Conservation (phyloP, 176 grass and related monocot species). For the Oryza glumipatula region DNA sequence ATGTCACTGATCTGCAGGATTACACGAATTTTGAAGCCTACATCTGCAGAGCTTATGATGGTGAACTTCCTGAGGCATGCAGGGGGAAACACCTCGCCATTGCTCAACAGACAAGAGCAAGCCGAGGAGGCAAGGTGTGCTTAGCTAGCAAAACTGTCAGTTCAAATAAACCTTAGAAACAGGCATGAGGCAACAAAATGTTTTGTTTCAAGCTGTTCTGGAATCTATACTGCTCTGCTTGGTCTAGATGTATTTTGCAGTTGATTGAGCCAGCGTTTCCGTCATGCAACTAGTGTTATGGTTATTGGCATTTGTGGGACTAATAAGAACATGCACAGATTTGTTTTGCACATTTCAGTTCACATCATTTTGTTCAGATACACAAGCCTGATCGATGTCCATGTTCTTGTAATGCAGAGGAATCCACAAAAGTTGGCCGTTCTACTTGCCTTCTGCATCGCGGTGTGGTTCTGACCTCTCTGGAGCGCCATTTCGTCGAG, state of each 20-base stretch:
- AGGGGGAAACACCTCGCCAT: slow-evolving; percentile 49
- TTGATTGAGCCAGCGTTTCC: not conserved
- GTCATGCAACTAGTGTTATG: no score
- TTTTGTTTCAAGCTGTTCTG: slow-evolving; percentile 14
- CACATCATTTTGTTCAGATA: not conserved
- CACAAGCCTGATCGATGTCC: slow-evolving; percentile 36
- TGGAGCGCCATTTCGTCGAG: slow-evolving; percentile 31
- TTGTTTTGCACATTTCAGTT: not conserved
- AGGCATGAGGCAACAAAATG: not conserved
- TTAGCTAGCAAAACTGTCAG: slow-evolving; percentile 33
- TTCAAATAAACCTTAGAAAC: slow-evolving; percentile 12
- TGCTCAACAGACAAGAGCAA: slow-evolving; percentile 49
- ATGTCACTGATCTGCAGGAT: slow-evolving; percentile 45
- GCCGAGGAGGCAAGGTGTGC: slow-evolving; percentile 70
- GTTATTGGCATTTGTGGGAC: not conserved
- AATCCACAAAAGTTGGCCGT: slow-evolving; percentile 40
- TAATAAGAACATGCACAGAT: not conserved
- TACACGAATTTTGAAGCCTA: slow-evolving; percentile 77
- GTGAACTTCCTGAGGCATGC: slow-evolving; percentile 69
- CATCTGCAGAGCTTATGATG: slow-evolving; percentile 74
- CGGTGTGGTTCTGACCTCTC: slow-evolving; percentile 45
- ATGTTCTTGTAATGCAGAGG: slow-evolving; percentile 51
- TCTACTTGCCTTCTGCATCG: slow-evolving; percentile 41
- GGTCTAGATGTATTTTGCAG: slow-evolving; percentile 5
- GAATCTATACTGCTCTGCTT: not conserved